Base-by-base conservation (phyloP, 176 grass and related monocot species). In the Canna indica region DNA sequence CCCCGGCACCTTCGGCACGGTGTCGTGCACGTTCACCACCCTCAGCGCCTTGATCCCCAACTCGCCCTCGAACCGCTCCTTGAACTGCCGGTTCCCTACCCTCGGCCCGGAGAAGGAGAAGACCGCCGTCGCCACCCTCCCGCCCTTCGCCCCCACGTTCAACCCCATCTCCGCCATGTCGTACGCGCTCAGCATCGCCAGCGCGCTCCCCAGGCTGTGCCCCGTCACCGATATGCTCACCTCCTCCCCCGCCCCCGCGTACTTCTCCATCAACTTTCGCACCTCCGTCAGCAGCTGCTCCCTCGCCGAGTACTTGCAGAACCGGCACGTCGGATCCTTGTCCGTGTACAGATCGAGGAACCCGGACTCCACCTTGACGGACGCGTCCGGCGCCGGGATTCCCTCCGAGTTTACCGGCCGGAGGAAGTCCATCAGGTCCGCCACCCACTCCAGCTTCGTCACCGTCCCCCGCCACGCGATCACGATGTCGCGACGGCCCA, bases 391-490 rank as follows among this genome's bases (percentile, higher is more conserved):
- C 74, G 86, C 89, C 12, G 88, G 93, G 79, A 91, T 91, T 29
- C 85, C 85, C 68, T 78, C 80, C 41, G 75, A 73, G 3, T 58
- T 56, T 5, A 88, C 81, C 7, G 88, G 86, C 1, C 79, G 81
- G 74, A 91, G 84, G 77, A 74, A 91, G 73, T 88, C 83, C 88
- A 85, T 91, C 17, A 96, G 75, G 78, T 96, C 88, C 0, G 88
- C 87, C 30, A 91, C 78, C 92, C 92, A 96, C 83, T 96, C 92
- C 0, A 91, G 83, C 16, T 79, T 52, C 5, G 92, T 91, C 56
- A 91, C 74, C 17, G 92, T 96, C 60, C 92, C 92, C 70, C 92
- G 86, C 88, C 88, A 96, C 30, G 88, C 88, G 31, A 96, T 67
- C 69, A 87, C 83, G 68, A 96, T 27, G 73, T 96, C 92, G 66